Evolutionary conservation across 805 yeast species (phyloP).

Genomic region (Lachancea quebecensis): DNA sequence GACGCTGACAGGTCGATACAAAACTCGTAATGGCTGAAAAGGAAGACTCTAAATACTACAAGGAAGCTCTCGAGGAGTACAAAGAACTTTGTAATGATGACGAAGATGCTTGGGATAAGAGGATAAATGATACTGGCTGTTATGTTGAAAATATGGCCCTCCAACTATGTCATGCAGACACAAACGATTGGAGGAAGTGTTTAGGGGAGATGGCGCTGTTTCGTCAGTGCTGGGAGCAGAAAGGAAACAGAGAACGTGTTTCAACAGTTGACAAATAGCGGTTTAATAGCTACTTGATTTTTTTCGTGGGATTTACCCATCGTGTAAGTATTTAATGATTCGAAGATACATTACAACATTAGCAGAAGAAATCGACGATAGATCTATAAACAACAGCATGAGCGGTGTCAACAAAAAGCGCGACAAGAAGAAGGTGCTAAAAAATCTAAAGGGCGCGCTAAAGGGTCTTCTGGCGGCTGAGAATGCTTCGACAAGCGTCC

Average conservation of each 20-base stretch:
- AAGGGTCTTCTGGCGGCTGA: slow-evolving; percentile 13
- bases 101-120: slow-evolving; percentile 69
- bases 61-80: slow-evolving; percentile 28
- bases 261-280: slow-evolving; percentile 22
- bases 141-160: slow-evolving; percentile 60
- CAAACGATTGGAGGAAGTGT: slow-evolving; percentile 75
- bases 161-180: slow-evolving; percentile 74
- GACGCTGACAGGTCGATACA: background rate
- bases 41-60: slow-evolving; percentile 18
- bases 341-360: background rate
- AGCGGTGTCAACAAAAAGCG: slow-evolving; percentile 10
- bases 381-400: slow-evolving; percentile 1
- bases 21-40: background rate
- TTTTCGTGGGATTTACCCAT: background rate
- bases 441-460: slow-evolving; percentile 18
- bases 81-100: slow-evolving; percentile 40
- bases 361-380: background rate
- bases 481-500: background rate
- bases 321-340: background rate
- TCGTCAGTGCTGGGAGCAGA: slow-evolving; percentile 53
- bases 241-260: slow-evolving; percentile 47
- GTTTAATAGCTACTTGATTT: background rate
- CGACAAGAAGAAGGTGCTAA: slow-evolving; percentile 11
- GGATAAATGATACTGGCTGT: slow-evolving; percentile 74
- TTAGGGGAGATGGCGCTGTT: slow-evolving; percentile 58